Evolutionary conservation across 805 yeast species (phyloP).

Genomic region (Yueomyces sinensis): DNA sequence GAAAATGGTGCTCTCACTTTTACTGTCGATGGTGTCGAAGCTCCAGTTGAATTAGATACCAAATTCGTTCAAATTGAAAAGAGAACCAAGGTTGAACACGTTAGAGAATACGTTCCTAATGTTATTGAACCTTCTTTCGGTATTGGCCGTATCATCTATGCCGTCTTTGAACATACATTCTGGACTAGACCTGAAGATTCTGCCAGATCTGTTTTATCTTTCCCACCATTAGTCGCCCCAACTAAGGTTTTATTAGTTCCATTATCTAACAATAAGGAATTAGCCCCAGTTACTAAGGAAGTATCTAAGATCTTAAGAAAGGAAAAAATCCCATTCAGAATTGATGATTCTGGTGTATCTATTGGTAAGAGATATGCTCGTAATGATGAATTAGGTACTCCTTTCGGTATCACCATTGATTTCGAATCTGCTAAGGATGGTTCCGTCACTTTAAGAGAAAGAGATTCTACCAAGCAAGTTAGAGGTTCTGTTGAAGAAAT

Average conservation of each 20-base stretch:
- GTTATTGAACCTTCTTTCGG: conserved; percentile 99
- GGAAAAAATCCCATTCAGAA: not conserved
- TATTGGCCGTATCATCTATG: conserved; percentile 91
- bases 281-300: conserved; percentile 59
- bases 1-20: conserved; percentile 50
- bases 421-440: conserved; percentile 80
- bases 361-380: conserved; percentile 96
- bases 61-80: conserved; percentile 64
- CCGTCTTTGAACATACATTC: conserved; percentile 86
- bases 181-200: conserved; percentile 89
- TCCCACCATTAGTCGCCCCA: conserved; percentile 94
- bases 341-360: conserved; percentile 60
- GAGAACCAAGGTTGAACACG: conserved; percentile 71
- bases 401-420: conserved; percentile 94
- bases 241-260: conserved; percentile 95
- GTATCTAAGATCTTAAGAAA: conserved; percentile 34
- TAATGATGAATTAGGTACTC: conserved; percentile 96
- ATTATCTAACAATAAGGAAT: conserved; percentile 68
- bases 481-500: conserved; percentile 78
- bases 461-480: conserved; percentile 91
- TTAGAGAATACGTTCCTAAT: conserved; percentile 91
- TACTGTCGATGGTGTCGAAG: conserved; percentile 51
- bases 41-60: conserved; percentile 56
- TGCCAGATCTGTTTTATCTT: conserved; percentile 79
- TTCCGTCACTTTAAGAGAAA: conserved; percentile 87